Evolutionary conservation across 192 early-diverging fungal species (phyloP).

Genomic region (Coemansia sp.): DNA sequence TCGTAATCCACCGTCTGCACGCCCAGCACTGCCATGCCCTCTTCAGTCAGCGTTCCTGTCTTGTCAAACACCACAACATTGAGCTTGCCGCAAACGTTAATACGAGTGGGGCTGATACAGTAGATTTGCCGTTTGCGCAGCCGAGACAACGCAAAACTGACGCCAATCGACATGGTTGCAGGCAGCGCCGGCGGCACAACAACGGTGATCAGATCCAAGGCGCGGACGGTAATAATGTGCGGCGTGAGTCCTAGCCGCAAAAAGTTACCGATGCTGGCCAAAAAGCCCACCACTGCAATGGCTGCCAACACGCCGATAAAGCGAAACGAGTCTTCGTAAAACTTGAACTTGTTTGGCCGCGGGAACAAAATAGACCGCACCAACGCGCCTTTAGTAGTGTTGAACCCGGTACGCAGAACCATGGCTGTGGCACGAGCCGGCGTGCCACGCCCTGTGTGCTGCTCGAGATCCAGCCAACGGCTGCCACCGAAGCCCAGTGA

Average conservation of each 20-base stretch:
- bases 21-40: slow-evolving; percentile 94
- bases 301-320: slow-evolving; percentile 90
- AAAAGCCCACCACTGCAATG: slow-evolving; percentile 85
- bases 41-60: slow-evolving; percentile 96
- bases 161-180: slow-evolving; percentile 97
- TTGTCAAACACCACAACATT: slow-evolving; percentile 99
- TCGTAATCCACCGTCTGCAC: slow-evolving; percentile 64
- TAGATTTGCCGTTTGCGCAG: slow-evolving; percentile 81
- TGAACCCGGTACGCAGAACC: slow-evolving; percentile 91
- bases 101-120: slow-evolving; percentile 89
- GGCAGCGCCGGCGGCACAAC: slow-evolving; percentile 96
- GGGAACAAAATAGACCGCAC: slow-evolving; percentile 96
- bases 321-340: slow-evolving; percentile 95
- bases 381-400: slow-evolving; percentile 94
- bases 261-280: slow-evolving; percentile 87
- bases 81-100: slow-evolving; percentile 96
- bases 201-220: slow-evolving; percentile 94
- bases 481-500: slow-evolving; percentile 40
- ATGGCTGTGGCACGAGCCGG: slow-evolving; percentile 73
- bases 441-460: slow-evolving; percentile 41
- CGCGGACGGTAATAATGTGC: slow-evolving; percentile 78
- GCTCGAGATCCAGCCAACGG: slow-evolving; percentile 50
- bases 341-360: slow-evolving; percentile 93
- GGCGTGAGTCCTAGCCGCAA: slow-evolving; percentile 70
- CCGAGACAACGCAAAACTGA: slow-evolving; percentile 88